These are phyloP conservation scores for Chenopodium formosanum DNA, from an alignment of 148 eudicot genomes.

Conservation along the genomic window DNA sequence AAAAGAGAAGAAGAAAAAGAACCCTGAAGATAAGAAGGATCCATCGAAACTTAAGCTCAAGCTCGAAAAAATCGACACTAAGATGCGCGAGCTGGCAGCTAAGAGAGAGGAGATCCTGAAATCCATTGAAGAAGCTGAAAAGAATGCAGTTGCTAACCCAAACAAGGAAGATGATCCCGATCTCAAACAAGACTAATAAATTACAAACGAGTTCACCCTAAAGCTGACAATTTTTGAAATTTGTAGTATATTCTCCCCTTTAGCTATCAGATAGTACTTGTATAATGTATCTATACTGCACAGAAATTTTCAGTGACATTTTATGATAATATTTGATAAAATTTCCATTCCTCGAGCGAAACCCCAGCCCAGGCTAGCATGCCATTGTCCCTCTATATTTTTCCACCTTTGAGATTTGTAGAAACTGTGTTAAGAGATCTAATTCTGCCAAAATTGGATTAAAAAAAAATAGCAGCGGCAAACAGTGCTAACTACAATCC, in stretches of 20 bases:
- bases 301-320: not conserved
- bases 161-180: constrained; percentile 23
- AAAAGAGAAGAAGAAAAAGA: constrained; percentile 58
- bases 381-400: not conserved
- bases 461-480: not conserved
- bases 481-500: not conserved
- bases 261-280: not conserved
- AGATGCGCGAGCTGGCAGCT: constrained; percentile 43
- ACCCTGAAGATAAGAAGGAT: constrained; percentile 61
- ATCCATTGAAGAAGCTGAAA: constrained; percentile 44
- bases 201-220: not conserved
- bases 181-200: constrained; percentile 27
- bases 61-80: constrained; percentile 53
- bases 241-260: not conserved
- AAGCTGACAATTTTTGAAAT: no score
- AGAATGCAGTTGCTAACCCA: constrained; percentile 16
- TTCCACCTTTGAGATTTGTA: no score
- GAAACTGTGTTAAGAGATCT: no score
- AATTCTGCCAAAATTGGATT: no score
- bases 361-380: not conserved
- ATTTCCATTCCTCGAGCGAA: not conserved
- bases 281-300: not conserved
- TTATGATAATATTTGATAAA: not conserved
- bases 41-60: constrained; percentile 51
- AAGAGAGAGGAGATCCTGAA: constrained; percentile 63